phyloP scores from a whole-genome alignment of 257 asterid genomes.

The Plantago major region DNA sequence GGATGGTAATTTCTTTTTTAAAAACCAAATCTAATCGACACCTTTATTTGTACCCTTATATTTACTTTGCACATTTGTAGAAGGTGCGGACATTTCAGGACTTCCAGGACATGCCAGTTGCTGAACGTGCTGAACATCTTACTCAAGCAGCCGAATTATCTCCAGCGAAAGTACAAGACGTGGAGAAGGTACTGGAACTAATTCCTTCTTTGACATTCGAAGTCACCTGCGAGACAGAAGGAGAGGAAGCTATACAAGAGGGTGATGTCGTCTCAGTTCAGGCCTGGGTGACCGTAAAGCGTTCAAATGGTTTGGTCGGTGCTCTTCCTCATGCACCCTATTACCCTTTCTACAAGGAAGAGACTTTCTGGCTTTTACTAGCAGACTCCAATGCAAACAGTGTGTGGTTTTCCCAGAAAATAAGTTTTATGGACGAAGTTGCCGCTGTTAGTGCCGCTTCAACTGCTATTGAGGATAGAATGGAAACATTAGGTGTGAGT shows the following conservation, averaged over 20 bases:
- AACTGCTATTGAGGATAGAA: conserved; percentile 50
- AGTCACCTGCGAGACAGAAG: conserved; percentile 79
- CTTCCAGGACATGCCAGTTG: conserved; percentile 43
- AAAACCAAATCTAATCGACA: not conserved
- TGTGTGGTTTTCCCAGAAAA: conserved; percentile 77
- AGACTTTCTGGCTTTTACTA: conserved; percentile 81
- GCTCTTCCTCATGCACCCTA: conserved; percentile 78
- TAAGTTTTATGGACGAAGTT: conserved; percentile 59
- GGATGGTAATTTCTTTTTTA: not conserved
- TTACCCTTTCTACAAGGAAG: conserved; percentile 85
- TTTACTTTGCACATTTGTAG: conserved; percentile 33
- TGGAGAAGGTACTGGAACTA: conserved; percentile 71
- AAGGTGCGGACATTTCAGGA: conserved; percentile 56
- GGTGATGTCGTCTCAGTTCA: conserved; percentile 75
- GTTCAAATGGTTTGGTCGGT: conserved; percentile 56
- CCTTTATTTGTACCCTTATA: not conserved
- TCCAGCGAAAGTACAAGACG: conserved; percentile 46
- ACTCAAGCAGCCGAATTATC: conserved; percentile 55
- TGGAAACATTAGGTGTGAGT: conserved; percentile 59
- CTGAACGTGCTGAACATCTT: conserved; percentile 66
- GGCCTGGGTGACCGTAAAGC: conserved; percentile 77
- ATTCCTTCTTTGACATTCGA: conserved; percentile 64
- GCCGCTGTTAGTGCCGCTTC: conserved; percentile 65
- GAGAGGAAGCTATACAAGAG: conserved; percentile 89
- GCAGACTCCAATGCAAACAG: conserved; percentile 62